Conservation (phyloP, 2,329 filamentous ascomycete genomes). For the Scolecobasidium constrictum region DNA sequence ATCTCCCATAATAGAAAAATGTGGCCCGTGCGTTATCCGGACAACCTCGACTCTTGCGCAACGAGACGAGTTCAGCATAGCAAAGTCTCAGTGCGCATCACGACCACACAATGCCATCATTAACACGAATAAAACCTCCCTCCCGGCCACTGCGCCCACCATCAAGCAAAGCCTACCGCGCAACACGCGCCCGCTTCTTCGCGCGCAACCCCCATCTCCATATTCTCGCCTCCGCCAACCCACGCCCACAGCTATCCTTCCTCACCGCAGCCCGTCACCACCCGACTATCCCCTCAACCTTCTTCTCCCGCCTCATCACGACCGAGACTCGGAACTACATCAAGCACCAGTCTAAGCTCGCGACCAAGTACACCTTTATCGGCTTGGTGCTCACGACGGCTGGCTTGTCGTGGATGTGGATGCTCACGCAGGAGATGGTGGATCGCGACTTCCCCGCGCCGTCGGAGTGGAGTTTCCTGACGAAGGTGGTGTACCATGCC, state of each 20-base stretch:
- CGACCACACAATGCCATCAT: background rate
- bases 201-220: constrained; percentile 45
- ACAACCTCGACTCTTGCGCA: no score
- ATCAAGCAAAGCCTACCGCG: constrained; percentile 14
- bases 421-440: constrained; percentile 57
- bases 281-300: constrained; percentile 20
- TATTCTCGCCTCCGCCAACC: constrained; percentile 33
- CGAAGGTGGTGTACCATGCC: constrained; percentile 55
- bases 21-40: no score
- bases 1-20: no score
- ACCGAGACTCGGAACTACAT: constrained; percentile 64
- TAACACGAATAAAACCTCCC: constrained; percentile 29
- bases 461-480: constrained; percentile 66
- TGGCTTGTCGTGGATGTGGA: constrained; percentile 50
- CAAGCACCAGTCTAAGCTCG: constrained; percentile 58
- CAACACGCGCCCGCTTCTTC: constrained; percentile 37
- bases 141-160: constrained; percentile 26
- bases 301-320: constrained; percentile 61
- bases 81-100: no score
- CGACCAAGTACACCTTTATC: constrained; percentile 55
- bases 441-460: constrained; percentile 74
- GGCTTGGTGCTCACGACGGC: constrained; percentile 46
- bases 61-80: no score
- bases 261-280: constrained; percentile 39
- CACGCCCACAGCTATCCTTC: constrained; percentile 53